phyloP scores from a whole-genome alignment of 805 yeast genomes.

The Jamesozyma gamospora region DNA sequence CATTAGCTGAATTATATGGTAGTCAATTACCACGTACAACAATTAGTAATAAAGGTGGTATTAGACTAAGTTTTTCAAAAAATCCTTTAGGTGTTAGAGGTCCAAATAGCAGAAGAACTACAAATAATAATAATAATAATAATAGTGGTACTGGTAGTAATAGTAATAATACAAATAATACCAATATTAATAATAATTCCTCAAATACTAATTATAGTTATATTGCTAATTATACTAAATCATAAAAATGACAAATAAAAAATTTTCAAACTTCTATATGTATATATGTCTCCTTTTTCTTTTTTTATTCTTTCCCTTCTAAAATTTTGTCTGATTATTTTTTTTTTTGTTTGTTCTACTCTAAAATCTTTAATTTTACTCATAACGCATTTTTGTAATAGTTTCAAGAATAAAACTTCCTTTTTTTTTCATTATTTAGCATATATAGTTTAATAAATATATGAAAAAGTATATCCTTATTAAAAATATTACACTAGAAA shows the following conservation, averaged over 20 bases:
- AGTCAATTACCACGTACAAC: constrained; percentile 74
- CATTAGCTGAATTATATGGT: constrained; percentile 89
- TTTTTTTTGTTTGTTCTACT: not conserved
- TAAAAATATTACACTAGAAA: no score
- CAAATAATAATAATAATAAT: constrained; percentile 10
- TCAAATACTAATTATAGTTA: not conserved
- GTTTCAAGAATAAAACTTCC: not conserved
- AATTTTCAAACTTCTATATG: not conserved
- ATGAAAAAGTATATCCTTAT: no score
- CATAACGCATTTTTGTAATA: not conserved
- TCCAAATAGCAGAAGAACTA: constrained; percentile 37
- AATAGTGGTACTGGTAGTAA: constrained; percentile 4
- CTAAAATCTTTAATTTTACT: not conserved
- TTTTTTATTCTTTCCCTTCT: not conserved
- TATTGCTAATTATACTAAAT: not conserved
- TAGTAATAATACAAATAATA: not conserved
- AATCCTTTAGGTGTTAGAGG: constrained; percentile 97
- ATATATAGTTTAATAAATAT: no score
- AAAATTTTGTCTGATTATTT: not conserved
- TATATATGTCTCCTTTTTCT: not conserved
- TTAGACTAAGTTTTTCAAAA: constrained; percentile 85
- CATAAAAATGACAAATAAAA: no score
- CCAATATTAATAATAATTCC: not conserved
- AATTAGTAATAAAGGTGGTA: constrained; percentile 69
- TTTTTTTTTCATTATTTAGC: not conserved